phyloP scores from a whole-genome alignment of 176 grass and related monocot species.

The Triticum monococcum region DNA sequence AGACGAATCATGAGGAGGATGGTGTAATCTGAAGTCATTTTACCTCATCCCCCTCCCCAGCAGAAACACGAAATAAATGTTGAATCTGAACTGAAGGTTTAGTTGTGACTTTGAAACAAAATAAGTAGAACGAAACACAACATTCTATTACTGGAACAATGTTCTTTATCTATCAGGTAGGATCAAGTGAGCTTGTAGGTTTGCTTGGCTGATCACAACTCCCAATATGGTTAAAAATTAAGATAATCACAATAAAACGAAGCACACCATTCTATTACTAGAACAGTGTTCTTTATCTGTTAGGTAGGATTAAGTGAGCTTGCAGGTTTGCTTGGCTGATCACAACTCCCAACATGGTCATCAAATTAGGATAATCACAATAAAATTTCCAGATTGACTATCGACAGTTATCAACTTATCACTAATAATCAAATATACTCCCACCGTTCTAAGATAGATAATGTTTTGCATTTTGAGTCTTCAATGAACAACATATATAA shows the following conservation, averaged over 20 bases:
- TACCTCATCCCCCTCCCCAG: background rate
- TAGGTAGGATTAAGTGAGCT: background rate
- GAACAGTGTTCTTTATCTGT: background rate
- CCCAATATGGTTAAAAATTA: background rate
- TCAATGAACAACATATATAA: background rate
- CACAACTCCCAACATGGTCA: background rate
- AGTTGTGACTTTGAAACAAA: background rate
- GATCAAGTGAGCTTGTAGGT: conserved; percentile 1
- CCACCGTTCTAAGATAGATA: background rate
- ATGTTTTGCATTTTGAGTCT: background rate
- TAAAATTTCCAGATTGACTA: background rate
- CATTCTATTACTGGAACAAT: conserved; percentile 5
- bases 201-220: background rate
- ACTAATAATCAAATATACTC: conserved; percentile 5
- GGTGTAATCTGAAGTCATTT: background rate
- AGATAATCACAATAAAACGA: background rate
- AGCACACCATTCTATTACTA: conserved; percentile 3
- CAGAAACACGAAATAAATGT: background rate
- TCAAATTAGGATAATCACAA: background rate
- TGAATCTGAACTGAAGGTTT: background rate
- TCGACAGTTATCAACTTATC: background rate
- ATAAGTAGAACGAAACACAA: background rate
- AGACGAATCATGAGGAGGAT: background rate
- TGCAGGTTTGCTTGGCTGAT: background rate
- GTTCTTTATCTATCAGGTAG: background rate